These are phyloP conservation scores for Penicillium palitans DNA, from an alignment of 2,329 filamentous ascomycete genomes.

Conservation along the genomic window DNA sequence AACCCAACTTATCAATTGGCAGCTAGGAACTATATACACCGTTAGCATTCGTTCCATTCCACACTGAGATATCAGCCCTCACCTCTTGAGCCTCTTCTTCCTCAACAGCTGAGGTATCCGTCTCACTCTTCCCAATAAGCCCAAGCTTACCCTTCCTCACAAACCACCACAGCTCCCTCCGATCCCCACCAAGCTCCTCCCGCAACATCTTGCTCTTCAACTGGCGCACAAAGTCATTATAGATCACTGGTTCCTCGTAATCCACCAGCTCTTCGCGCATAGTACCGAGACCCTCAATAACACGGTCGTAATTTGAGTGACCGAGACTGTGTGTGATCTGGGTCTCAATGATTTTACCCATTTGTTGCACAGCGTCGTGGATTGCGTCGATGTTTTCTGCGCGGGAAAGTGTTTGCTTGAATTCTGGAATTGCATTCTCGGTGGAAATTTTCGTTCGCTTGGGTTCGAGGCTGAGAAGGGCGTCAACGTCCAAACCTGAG, in stretches of 20 bases:
- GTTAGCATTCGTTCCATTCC: conserved; percentile 1
- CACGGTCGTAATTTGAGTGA: conserved; percentile 70
- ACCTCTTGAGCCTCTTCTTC: conserved; percentile 68
- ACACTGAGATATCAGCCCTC: conserved; percentile 14
- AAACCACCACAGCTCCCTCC: conserved; percentile 79
- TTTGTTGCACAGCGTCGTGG: conserved; percentile 68
- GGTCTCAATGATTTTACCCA: conserved; percentile 68
- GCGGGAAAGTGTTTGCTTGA: conserved; percentile 72
- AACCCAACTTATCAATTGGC: neutral
- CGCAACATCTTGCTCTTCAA: conserved; percentile 72
- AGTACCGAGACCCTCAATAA: conserved; percentile 72
- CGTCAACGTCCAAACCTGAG: conserved; percentile 84
- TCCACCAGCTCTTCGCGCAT: conserved; percentile 76
- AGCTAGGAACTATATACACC: conserved; percentile 6
- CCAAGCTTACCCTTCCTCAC: conserved; percentile 68
- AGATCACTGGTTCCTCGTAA: conserved; percentile 72
- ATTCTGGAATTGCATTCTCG: conserved; percentile 83
- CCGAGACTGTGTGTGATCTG: conserved; percentile 74
- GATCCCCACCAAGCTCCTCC: conserved; percentile 71
- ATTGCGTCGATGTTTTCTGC: conserved; percentile 63
- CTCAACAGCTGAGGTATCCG: conserved; percentile 65
- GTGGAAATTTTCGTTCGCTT: conserved; percentile 57
- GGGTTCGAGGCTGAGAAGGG: conserved; percentile 64
- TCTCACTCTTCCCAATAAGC: conserved; percentile 66
- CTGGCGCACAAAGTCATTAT: conserved; percentile 69